Base-by-base conservation (phyloP, 768 basidiomycete species). In the Lepiota venenata region DNA sequence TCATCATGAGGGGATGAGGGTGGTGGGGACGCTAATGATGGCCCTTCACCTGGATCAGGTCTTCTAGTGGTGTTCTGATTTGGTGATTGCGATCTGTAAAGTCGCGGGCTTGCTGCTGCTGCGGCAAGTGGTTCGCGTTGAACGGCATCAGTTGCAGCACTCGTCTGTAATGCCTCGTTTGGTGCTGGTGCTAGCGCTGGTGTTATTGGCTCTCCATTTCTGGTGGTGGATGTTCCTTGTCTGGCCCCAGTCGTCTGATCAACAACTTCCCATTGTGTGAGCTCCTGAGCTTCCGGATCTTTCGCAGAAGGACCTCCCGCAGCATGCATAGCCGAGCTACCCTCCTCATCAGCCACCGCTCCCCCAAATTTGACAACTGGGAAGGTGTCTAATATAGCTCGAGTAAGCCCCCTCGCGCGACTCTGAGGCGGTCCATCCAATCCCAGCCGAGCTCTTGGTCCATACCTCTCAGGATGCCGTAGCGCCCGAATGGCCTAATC, bases 311-410 rank as follows among this genome's bases (percentile, higher is more conserved):
- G 47, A 18, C 35, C 40, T 32, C 37, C 37, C 29, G 11, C 29
- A 25, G 9, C 32, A 16, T 6, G 37, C n/a, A 32, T 21, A 35
- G 8, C 37, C 6, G 45, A 25, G 42, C 37, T 38, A 32, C 8
- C 46, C 47, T 47, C 39, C 15, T 32, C 40, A 42, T 43, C n/a
- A 20, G 6, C 12, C 16, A 14, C 35, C 27, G 46, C 39, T 32
- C 55, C 62, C 21, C 84, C 83, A 61, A 94, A 98, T 67, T 93
- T 93, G 70, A 96, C 86, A 58, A 97, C 73, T 3, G 95, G 94
- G 73, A 98, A 98, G 2, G 94, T 97, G 61, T 98, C 95, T 51
- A 98, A 75, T 54, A 98, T 94, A 16, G 96, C 96, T 16, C 91
- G 84, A 1, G 91, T 89, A 47, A 98, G 77, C 6, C 94, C 94